Conservation (phyloP, 306 rosid species). For the Clitoria ternatea region DNA sequence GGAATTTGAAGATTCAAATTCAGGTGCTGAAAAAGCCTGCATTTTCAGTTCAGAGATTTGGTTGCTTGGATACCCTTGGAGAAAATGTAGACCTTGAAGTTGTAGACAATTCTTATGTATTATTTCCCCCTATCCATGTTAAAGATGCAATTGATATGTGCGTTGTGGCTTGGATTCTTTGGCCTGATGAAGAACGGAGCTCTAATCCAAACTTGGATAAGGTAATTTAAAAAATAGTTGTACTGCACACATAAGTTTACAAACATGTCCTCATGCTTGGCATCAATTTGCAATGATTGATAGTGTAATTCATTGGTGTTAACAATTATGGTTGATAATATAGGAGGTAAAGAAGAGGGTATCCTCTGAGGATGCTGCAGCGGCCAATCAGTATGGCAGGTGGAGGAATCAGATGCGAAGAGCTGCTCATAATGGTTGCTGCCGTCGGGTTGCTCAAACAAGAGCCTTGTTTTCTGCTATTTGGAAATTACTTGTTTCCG, state of each 20-base stretch:
- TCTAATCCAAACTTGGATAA: conserved; percentile 84
- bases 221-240: conserved; percentile 44
- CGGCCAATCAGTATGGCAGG: conserved; percentile 78
- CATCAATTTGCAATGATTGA: neutral
- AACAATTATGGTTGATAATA: conserved; percentile 20
- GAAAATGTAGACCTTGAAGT: conserved; percentile 49
- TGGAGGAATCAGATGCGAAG: conserved; percentile 98
- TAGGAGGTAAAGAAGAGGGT: conserved; percentile 91
- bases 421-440: conserved; percentile 96
- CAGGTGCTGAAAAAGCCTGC: conserved; percentile 78
- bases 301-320: conserved; percentile 8
- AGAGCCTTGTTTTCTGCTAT: conserved; percentile 80
- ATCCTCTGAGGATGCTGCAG: conserved; percentile 71
- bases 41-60: conserved; percentile 69
- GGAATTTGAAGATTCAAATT: conserved; percentile 91
- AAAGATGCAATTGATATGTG: conserved; percentile 71
- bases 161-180: conserved; percentile 83
- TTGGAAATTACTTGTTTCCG: conserved; percentile 88
- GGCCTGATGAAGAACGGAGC: conserved; percentile 98
- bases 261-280: neutral
- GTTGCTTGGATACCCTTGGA: conserved; percentile 44
- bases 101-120: conserved; percentile 52
- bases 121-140: conserved; percentile 54
- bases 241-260: neutral
- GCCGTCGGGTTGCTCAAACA: conserved; percentile 90